Evolutionary conservation across 176 grass and related monocot species (phyloP).

Genomic region (Oryza brachyantha): DNA sequence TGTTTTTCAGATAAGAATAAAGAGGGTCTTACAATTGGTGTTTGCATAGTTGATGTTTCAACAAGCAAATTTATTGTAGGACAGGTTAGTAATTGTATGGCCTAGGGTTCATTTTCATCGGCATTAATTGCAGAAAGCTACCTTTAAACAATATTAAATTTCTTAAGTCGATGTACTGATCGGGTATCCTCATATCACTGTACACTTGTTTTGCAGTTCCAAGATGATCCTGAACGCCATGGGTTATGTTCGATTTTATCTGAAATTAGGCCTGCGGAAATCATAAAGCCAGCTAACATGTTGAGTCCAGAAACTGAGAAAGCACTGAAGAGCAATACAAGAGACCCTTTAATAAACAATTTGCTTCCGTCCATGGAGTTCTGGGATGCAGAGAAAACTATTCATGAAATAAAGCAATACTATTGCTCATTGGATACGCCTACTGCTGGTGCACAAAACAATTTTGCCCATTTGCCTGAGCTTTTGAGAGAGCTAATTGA

Average conservation of each 20-base stretch:
- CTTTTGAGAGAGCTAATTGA: constrained; percentile 60
- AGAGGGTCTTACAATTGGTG: constrained; percentile 55
- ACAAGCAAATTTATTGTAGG: constrained; percentile 95
- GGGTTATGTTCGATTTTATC: constrained; percentile 76
- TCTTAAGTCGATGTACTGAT: neutral
- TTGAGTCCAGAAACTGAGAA: constrained; percentile 82
- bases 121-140: constrained; percentile 1
- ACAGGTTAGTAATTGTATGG: constrained; percentile 57
- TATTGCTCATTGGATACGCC: constrained; percentile 44
- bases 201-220: constrained; percentile 62
- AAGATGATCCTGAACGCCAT: constrained; percentile 79
- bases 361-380: constrained; percentile 74
- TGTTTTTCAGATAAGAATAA: constrained; percentile 38
- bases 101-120: constrained; percentile 24
- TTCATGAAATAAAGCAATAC: constrained; percentile 64
- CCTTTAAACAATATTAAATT: constrained; percentile 10
- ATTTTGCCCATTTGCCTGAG: constrained; percentile 40
- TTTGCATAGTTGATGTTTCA: constrained; percentile 93
- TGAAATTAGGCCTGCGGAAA: constrained; percentile 89
- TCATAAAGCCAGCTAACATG: constrained; percentile 75
- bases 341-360: constrained; percentile 76
- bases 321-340: constrained; percentile 73
- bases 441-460: constrained; percentile 17
- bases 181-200: constrained; percentile 25
- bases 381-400: constrained; percentile 77